phyloP scores from a whole-genome alignment of 2,329 filamentous ascomycete genomes.

The Exserohilum turcica region DNA sequence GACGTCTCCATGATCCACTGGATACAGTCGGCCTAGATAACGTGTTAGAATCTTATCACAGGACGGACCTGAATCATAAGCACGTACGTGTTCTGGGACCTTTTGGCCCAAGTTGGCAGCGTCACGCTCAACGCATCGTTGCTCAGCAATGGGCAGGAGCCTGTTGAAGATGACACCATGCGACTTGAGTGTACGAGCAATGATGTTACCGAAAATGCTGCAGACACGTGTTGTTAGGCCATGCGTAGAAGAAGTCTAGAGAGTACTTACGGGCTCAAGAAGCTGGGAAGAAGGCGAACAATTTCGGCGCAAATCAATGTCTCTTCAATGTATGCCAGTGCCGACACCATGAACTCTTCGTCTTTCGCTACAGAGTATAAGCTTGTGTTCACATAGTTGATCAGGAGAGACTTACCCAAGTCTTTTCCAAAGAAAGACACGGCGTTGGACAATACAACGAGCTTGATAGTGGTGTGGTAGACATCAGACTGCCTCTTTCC shows the following conservation, averaged over 20 bases:
- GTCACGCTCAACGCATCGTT: slow-evolving; percentile 21
- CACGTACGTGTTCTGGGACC: slow-evolving; percentile 9
- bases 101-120: slow-evolving; percentile 17
- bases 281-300: slow-evolving; percentile 23
- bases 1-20: slow-evolving; percentile 45
- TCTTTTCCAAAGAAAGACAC: slow-evolving; percentile 25
- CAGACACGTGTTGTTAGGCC: not conserved
- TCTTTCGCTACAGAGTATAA: slow-evolving; percentile 18
- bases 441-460: slow-evolving; percentile 20
- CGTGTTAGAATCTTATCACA: not conserved
- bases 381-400: not conserved
- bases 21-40: slow-evolving; percentile 31
- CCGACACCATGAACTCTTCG: slow-evolving; percentile 30
- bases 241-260: not conserved
- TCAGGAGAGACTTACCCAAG: slow-evolving; percentile 6
- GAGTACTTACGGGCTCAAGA: slow-evolving; percentile 16
- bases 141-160: slow-evolving; percentile 20
- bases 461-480: slow-evolving; percentile 19
- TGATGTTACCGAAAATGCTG: slow-evolving; percentile 15
- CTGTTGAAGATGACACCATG: slow-evolving; percentile 21
- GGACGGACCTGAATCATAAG: not conserved
- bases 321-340: slow-evolving; percentile 30
- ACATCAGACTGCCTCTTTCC: slow-evolving; percentile 17
- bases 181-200: slow-evolving; percentile 18
- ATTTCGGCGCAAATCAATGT: slow-evolving; percentile 33